Evolutionary conservation across 371 early-diverging fungal genomes (phyloP).

Genomic region (Haplosporangium sp.): DNA sequence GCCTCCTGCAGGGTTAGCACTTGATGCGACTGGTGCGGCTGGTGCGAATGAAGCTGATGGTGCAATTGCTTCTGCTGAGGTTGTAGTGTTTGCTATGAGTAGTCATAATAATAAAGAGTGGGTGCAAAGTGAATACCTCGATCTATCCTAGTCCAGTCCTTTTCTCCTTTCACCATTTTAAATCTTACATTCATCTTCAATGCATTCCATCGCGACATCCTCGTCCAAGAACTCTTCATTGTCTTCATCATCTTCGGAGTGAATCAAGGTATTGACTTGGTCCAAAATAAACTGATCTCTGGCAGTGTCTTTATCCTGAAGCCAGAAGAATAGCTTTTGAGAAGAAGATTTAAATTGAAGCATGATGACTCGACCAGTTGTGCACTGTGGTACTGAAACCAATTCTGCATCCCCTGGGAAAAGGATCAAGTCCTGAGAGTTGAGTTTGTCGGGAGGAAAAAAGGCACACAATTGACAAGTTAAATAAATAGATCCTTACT

Average conservation of each 20-base stretch:
- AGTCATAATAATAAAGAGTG: too few species aligned
- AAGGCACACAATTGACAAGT: neutral
- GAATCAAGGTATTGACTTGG: conserved; percentile 68
- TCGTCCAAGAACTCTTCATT: conserved; percentile 33
- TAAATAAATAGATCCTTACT: neutral
- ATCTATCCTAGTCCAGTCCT: neutral
- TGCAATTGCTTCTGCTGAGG: conserved; percentile 12
- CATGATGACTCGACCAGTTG: conserved; percentile 80
- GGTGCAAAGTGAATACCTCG: neutral
- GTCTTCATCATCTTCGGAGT: conserved; percentile 56
- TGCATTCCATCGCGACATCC: conserved; percentile 39
- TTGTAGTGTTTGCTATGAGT: neutral
- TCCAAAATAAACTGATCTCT: conserved; percentile 65
- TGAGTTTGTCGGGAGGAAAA: neutral
- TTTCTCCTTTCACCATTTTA: neutral
- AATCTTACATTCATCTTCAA: conserved; percentile 18
- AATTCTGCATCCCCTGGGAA: conserved; percentile 85
- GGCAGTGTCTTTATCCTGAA: conserved; percentile 74
- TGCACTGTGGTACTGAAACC: conserved; percentile 70
- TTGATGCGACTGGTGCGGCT: conserved; percentile 24
- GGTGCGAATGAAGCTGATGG: conserved; percentile 46
- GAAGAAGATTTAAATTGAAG: conserved; percentile 80
- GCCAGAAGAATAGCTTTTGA: conserved; percentile 84
- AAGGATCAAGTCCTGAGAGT: conserved; percentile 72
- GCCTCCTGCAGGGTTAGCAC: conserved; percentile 9